These are phyloP conservation scores for Lasiodiplodia gonubiensis DNA, from an alignment of 2,329 filamentous ascomycete species.

Conservation along the genomic window DNA sequence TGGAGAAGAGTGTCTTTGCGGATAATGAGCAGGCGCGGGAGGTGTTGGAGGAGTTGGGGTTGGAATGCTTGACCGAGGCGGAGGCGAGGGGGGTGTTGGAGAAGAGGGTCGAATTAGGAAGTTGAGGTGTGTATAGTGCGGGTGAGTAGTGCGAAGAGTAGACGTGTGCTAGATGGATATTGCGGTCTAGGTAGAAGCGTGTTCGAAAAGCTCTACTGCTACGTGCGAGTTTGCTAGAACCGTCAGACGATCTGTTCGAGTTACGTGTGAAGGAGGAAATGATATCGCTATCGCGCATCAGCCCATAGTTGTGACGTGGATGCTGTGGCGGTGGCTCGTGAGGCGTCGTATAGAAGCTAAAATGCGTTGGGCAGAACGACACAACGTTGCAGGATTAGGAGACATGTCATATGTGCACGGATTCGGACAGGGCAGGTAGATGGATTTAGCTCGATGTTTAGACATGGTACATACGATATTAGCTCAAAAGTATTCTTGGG, in stretches of 20 bases:
- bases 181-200: too few species aligned
- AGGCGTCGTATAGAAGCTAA: neutral
- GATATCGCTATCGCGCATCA: neutral
- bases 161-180: too few species aligned
- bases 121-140: too few species aligned
- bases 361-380: neutral
- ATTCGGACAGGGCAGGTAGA: too few species aligned
- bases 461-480: neutral
- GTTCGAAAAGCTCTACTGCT: too few species aligned
- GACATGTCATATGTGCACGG: too few species aligned
- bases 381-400: too few species aligned
- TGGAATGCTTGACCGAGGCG: slow-evolving; percentile 66
- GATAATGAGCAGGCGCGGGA: slow-evolving; percentile 54
- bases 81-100: slow-evolving; percentile 71
- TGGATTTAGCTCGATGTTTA: neutral
- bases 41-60: slow-evolving; percentile 65
- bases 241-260: too few species aligned
- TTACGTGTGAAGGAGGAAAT: neutral
- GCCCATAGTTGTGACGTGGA: neutral
- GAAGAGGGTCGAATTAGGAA: slow-evolving; percentile 65
- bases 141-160: too few species aligned
- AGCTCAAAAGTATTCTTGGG: neutral
- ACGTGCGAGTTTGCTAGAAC: too few species aligned
- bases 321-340: neutral
- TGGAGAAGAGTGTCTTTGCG: slow-evolving; percentile 53